Evolutionary conservation across 495 filamentous ascomycete genomes (phyloP).

Genomic region (Xylaria flabelliformis): DNA sequence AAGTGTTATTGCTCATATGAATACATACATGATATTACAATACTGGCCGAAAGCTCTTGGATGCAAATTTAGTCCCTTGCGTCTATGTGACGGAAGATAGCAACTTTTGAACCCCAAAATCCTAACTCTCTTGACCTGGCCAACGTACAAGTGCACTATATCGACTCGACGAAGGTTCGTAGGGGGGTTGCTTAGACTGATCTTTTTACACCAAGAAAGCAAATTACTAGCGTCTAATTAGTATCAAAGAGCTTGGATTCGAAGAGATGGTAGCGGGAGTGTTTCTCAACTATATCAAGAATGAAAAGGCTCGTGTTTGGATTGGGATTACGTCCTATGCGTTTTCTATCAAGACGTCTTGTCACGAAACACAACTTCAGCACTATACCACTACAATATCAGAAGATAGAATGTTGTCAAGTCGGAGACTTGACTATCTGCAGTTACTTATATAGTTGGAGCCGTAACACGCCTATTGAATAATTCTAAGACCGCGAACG

Average conservation of each 20-base stretch:
- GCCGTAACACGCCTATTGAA: too few relatives aligned
- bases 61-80: too few relatives aligned
- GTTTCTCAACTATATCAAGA: slow-evolving; percentile 34
- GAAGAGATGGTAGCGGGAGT: slow-evolving; percentile 81
- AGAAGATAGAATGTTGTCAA: too few relatives aligned
- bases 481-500: neutral
- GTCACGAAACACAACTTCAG: too few relatives aligned
- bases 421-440: too few relatives aligned
- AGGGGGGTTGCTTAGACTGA: slow-evolving; percentile 92
- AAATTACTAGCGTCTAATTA: neutral
- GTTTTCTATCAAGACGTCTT: neutral
- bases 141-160: slow-evolving; percentile 86
- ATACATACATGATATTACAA: too few relatives aligned
- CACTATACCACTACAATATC: too few relatives aligned
- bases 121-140: slow-evolving; percentile 86
- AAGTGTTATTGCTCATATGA: too few relatives aligned
- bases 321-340: neutral
- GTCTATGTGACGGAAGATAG: slow-evolving; percentile 69
- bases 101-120: slow-evolving; percentile 94
- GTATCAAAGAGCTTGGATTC: slow-evolving; percentile 71
- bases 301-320: neutral
- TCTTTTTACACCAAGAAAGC: slow-evolving; percentile 71
- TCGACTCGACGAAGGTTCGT: slow-evolving; percentile 90
- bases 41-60: too few relatives aligned
- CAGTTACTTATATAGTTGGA: too few relatives aligned